Conservation (phyloP, 352 stramenopile genomes). For the Globisporangium canariense region DNA sequence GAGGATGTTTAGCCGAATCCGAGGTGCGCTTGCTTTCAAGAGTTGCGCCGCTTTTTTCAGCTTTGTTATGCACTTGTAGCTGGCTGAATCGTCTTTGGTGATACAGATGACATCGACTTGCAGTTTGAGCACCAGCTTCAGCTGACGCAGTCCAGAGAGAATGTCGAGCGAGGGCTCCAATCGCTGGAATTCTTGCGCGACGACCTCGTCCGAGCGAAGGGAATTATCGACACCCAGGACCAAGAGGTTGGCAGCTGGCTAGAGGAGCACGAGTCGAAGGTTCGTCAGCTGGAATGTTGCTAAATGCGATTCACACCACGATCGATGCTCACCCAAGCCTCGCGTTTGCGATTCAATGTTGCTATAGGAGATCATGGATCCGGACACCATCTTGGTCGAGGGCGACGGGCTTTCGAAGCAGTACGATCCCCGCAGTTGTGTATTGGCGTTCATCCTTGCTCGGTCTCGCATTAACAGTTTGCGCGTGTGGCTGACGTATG, state of each 20-base stretch:
- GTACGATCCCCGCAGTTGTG: slow-evolving; percentile 34
- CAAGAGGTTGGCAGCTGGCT: slow-evolving; percentile 62
- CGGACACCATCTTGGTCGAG: slow-evolving; percentile 78
- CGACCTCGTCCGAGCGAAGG: slow-evolving; percentile 50
- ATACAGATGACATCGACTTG: slow-evolving; percentile 68
- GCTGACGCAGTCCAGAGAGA: slow-evolving; percentile 74
- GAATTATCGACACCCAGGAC: slow-evolving; percentile 56
- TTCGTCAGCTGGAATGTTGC: slow-evolving; percentile 7
- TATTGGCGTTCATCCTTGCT: too few species aligned
- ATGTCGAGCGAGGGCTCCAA: slow-evolving; percentile 70
- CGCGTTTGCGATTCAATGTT: background rate
- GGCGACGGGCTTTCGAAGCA: slow-evolving; percentile 74
- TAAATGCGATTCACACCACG: background rate
- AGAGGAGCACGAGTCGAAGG: slow-evolving; percentile 72
- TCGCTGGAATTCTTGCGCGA: slow-evolving; percentile 71
- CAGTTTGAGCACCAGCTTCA: slow-evolving; percentile 86
- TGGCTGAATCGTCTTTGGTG: background rate
- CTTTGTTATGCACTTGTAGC: background rate
- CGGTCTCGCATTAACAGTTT: background rate
- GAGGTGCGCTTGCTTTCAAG: slow-evolving; percentile 26
- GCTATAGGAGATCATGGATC: slow-evolving; percentile 59
- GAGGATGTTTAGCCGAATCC: slow-evolving; percentile 73
- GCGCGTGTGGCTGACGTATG: background rate
- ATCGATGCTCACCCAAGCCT: background rate
- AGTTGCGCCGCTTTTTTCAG: background rate